A percentile compares a stretch with the other conserved stretches of the same genome.
Conservation (phyloP, 2,329 filamentous ascomycete species). For the Colletotrichum truncatum region DNA sequence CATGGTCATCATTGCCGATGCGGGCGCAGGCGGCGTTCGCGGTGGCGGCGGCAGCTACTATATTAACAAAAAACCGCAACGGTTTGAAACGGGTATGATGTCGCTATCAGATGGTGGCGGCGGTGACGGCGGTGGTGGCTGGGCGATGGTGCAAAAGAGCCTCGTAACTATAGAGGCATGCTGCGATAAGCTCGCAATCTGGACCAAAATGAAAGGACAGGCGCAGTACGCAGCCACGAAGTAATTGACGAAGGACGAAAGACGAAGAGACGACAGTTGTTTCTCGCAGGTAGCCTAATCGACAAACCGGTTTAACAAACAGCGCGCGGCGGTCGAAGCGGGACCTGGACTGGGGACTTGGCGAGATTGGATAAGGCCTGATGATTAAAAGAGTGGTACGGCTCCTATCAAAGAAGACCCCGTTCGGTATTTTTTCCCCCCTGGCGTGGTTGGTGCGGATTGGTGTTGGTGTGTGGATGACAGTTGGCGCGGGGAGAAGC, state of each 20-base stretch:
- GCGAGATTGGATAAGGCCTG: constrained; percentile 26
- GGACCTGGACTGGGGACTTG: constrained; percentile 17
- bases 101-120: constrained; percentile 1
- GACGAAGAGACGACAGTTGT: neutral
- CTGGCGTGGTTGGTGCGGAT: neutral
- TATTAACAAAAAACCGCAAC: neutral
- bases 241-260: neutral
- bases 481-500: neutral
- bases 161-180: constrained; percentile 26
- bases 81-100: neutral
- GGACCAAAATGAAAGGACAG: constrained; percentile 14
- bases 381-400: constrained; percentile 41
- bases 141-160: constrained; percentile 1
- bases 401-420: constrained; percentile 47
- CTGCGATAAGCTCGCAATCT: constrained; percentile 3
- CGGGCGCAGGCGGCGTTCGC: neutral
- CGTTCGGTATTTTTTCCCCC: constrained; percentile 25
- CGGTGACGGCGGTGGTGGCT: constrained; percentile 1
- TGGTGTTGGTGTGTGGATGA: neutral
- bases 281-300: constrained; percentile 3
- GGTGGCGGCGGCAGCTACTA: neutral
- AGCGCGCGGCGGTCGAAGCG: neutral
- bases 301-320: constrained; percentile 24
- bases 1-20: constrained; percentile 36
- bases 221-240: no score